Percentiles rank a stretch among this genome's conserved stretches.
These are phyloP conservation scores for Laguncularia racemosa DNA, from an alignment of 345 rosid genomes.

Conservation along the genomic window DNA sequence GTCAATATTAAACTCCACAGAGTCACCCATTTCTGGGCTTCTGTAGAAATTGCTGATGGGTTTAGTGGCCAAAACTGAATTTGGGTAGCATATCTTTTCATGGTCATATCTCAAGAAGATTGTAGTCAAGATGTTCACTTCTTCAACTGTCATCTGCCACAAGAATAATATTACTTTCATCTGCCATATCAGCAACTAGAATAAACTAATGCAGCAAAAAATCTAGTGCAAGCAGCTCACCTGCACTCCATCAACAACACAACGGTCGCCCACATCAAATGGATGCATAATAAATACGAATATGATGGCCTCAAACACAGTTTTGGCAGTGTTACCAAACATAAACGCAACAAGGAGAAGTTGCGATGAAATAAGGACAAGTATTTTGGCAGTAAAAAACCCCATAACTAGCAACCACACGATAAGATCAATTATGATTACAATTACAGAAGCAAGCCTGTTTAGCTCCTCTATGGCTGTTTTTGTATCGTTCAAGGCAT, in stretches of 20 bases:
- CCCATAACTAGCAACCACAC: slow-evolving; percentile 55
- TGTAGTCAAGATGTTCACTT: slow-evolving; percentile 66
- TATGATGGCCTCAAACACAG: slow-evolving; percentile 59
- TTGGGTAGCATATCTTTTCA: slow-evolving; percentile 64
- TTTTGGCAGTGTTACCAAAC: slow-evolving; percentile 57
- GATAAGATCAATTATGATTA: slow-evolving; percentile 28
- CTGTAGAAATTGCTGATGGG: slow-evolving; percentile 67
- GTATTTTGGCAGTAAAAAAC: slow-evolving; percentile 36
- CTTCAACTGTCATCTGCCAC: slow-evolving; percentile 77
- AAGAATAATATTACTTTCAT: not conserved
- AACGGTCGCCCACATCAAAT: slow-evolving; percentile 76
- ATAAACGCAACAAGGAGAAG: slow-evolving; percentile 42
- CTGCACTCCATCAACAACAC: slow-evolving; percentile 74
- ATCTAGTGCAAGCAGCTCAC: slow-evolving; percentile 19
- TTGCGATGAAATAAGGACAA: slow-evolving; percentile 53
- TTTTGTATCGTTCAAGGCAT: slow-evolving; percentile 55
- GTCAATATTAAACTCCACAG: slow-evolving; percentile 53
- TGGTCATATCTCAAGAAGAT: slow-evolving; percentile 65
- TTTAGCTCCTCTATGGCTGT: slow-evolving; percentile 69
- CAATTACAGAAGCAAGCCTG: slow-evolving; percentile 35
- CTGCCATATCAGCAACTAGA: no score
- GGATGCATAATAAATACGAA: slow-evolving; percentile 83
- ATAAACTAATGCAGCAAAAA: not conserved
- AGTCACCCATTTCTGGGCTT: slow-evolving; percentile 79
- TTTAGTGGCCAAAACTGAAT: slow-evolving; percentile 48